Conservation (phyloP, 192 early-diverging fungal genomes). For the Jimgerdemannia flammicorona region DNA sequence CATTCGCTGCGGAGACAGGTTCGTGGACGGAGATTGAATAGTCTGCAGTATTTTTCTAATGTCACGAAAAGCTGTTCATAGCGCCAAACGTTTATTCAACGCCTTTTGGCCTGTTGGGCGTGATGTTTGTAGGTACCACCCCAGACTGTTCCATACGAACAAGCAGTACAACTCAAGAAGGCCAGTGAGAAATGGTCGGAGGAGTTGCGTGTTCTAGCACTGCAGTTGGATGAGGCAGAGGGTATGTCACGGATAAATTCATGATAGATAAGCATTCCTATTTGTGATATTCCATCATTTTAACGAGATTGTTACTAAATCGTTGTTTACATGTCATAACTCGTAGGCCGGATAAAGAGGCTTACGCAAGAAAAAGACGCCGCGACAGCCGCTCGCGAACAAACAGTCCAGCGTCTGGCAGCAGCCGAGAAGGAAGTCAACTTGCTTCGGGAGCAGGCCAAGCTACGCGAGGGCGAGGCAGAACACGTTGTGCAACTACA, state of each 20-base stretch:
- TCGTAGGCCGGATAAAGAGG: neutral
- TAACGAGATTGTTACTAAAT: too few relatives aligned
- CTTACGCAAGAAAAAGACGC: neutral
- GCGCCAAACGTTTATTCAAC: too few relatives aligned
- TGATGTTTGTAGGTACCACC: neutral
- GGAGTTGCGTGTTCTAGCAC: neutral
- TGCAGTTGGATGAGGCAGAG: neutral
- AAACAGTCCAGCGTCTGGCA: neutral
- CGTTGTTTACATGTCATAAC: neutral
- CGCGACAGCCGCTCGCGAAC: neutral
- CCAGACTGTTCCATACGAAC: neutral
- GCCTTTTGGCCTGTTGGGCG: neutral
- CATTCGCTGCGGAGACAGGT: neutral
- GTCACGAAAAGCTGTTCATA: too few relatives aligned
- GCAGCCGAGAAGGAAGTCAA: neutral
- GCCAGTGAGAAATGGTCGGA: neutral
- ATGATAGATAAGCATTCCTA: too few relatives aligned
- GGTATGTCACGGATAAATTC: neutral
- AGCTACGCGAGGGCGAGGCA: neutral
- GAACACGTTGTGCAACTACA: neutral
- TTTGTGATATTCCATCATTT: too few relatives aligned
- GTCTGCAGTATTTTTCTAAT: too few relatives aligned
- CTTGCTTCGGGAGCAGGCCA: neutral
- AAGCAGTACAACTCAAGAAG: neutral
- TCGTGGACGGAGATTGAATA: neutral